Evolutionary conservation across 2,329 filamentous ascomycete species (phyloP).

Genomic region (Penicillium occitanis): DNA sequence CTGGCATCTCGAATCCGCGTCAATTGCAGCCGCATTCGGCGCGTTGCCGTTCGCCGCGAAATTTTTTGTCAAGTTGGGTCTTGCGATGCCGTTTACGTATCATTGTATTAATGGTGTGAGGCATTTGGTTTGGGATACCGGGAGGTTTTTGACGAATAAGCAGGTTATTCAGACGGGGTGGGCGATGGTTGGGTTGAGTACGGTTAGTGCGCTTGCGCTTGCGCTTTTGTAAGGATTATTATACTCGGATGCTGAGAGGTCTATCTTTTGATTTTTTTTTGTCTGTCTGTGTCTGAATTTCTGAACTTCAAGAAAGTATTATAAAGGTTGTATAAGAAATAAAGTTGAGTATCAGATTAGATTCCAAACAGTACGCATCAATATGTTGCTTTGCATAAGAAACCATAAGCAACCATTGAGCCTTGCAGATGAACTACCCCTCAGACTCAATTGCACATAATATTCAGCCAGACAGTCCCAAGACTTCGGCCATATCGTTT

Average conservation of each 20-base stretch:
- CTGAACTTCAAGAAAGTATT: background rate
- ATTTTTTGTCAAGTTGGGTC: conserved; percentile 56
- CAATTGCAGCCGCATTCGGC: conserved; percentile 64
- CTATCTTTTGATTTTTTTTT: conserved; percentile 26
- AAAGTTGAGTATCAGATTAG: background rate
- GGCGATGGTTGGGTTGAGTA: conserved; percentile 59
- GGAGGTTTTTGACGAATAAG: conserved; percentile 61
- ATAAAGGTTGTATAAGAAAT: conserved; percentile 1
- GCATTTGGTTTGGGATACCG: conserved; percentile 70
- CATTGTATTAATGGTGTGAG: conserved; percentile 69
- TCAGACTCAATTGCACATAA: background rate
- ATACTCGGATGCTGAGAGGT: conserved; percentile 22
- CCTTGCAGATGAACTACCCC: background rate
- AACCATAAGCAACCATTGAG: too few relatives aligned
- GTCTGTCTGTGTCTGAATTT: background rate
- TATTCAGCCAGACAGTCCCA: background rate
- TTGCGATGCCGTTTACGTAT: conserved; percentile 67
- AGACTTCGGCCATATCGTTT: background rate
- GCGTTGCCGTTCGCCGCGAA: conserved; percentile 61
- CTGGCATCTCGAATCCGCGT: conserved; percentile 65
- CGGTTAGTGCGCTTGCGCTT: conserved; percentile 50
- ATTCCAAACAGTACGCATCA: background rate
- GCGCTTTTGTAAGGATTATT: conserved; percentile 42
- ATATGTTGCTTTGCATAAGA: too few relatives aligned
- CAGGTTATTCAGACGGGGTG: conserved; percentile 66